Percentiles rank a stretch among this genome's conserved stretches.
These are phyloP conservation scores for Lagenidium giganteum DNA, from an alignment of 352 stramenopile species.

Conservation along the genomic window DNA sequence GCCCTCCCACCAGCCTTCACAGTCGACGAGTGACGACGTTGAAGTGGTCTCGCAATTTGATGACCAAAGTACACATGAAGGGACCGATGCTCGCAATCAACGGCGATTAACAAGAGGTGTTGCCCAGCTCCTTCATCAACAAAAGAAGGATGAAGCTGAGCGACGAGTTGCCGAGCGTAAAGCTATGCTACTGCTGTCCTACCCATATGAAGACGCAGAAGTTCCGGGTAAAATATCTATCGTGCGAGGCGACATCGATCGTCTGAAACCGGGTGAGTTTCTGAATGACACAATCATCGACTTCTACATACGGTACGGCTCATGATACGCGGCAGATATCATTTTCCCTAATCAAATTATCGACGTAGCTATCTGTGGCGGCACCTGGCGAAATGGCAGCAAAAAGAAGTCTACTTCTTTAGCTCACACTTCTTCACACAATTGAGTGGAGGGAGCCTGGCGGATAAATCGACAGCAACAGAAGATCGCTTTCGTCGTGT, in stretches of 20 bases:
- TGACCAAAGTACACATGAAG: conserved; percentile 3
- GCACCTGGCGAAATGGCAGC: conserved; percentile 52
- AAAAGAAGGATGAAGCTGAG: conserved; percentile 12
- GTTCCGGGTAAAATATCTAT: conserved; percentile 55
- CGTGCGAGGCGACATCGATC: conserved; percentile 82
- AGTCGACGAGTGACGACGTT: conserved; percentile 4
- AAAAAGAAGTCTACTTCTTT: conserved; percentile 88
- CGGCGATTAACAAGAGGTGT: conserved; percentile 10
- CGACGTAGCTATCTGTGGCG: conserved; percentile 56
- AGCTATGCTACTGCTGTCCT: conserved; percentile 33
- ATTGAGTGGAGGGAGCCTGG: conserved; percentile 49
- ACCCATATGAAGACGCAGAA: conserved; percentile 57
- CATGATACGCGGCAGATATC: background rate
- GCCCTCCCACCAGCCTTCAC: conserved; percentile 8
- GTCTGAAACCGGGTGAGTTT: conserved; percentile 88
- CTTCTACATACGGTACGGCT: conserved; percentile 86
- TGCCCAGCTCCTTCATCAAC: conserved; percentile 2
- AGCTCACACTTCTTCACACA: conserved; percentile 95
- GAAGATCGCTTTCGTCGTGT: conserved; percentile 54
- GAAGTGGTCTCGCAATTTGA: conserved; percentile 17
- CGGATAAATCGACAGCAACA: conserved; percentile 11
- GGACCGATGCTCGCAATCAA: background rate
- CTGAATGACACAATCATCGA: conserved; percentile 93
- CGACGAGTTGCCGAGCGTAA: conserved; percentile 8
- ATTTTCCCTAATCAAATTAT: background rate